Base-by-base conservation (phyloP, 106 monocot species). In the Gastrodia elata region DNA sequence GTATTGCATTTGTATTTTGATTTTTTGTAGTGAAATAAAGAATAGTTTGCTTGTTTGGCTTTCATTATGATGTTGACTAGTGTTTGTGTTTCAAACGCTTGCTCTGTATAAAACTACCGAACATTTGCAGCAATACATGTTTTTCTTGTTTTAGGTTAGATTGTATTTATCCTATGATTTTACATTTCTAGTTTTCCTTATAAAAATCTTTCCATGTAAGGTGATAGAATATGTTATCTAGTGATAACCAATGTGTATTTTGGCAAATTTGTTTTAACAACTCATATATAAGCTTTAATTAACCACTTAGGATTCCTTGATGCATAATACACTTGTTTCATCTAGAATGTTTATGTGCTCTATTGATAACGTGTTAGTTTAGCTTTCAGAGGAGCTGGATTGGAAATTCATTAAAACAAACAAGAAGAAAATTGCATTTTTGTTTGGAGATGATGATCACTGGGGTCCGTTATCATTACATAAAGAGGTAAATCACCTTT, bases 391-490 rank as follows among this genome's bases (percentile, higher is more conserved):
- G 71, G 86, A 90, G 58, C 84, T 77, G 13, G 92, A 97, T 71
- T 97, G 96, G 96, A 35, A 15, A 39, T 90, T 97, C 77, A 79
- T 97, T 84, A 83, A 71, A 83, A 59, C 43, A 48, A 85, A 92
- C 27, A 41, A 80, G 58, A 70, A 74, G n/a, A 35, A 84, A 73
- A 86, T 97, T 71, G 83, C 90, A 22, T 59, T 92, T 70, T 76
- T 97, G 75, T 97, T 87, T 83, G 92, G 90, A 39, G 77, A 68
- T 65, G 96, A 97, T 78, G 92, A 92, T 58, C 92, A 92, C 71
- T 97, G 96, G 96, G 90, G 86, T 46, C 92, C 96, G 65, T 79
- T 90, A 74, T 82, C 92, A 74, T 76, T 81, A 9, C 80, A 76
- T 74, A 78, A 97, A 77, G 89, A 91, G 91, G 94, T 95, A 37